Base-by-base conservation (phyloP, 768 basidiomycete genomes). In the Artomyces pyxidatus region DNA sequence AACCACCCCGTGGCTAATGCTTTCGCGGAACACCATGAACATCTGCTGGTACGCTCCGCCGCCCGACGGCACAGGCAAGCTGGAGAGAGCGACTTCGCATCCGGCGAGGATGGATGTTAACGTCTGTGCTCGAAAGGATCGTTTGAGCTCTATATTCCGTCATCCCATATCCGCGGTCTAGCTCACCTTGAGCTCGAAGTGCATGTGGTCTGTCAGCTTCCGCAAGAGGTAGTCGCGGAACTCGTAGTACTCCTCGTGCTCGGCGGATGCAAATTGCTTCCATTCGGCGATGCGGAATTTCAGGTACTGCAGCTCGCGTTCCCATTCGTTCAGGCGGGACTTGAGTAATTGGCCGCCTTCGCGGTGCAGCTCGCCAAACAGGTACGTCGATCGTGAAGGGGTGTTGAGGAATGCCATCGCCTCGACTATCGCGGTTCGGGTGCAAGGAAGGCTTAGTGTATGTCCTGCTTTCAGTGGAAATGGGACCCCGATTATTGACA, bases 221-320 rank as follows among this genome's bases (percentile, higher is more conserved):
- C 44, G 22, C 11, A 56, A 30, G 21, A 56, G 45, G 42, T 47
- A 56, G 19, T 26, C 6, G 16, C 55, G 55, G 30, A 56, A 54
- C 14, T 28, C 25, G 29, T 45, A 45, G 46, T 56, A 56, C 28
- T 54, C 52, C 1, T 42, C 32, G 45, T 56, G 44, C 12, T 56
- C 55, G 37, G 39, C 26, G 1, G 52, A 37, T 6, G 48, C 55
- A 22, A 54, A 54, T 17, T 45, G 11, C 19, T 50, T 56, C 55
- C 55, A 56, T 28, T 56, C 55, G n/a, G 52, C 48, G 16, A 56
- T 54, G 27, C 55, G 52, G 32, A 40, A 54, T 6, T 53, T 48
- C 17, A 56, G 55, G 39, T 56, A 56, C n/a, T 54, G 37, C 29
- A 56, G 42, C 39, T 56, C 55, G 22, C 52, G 52, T 11, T 56